Base-by-base conservation (phyloP, 306 rosid genomes). In the Vigna hirtella region DNA sequence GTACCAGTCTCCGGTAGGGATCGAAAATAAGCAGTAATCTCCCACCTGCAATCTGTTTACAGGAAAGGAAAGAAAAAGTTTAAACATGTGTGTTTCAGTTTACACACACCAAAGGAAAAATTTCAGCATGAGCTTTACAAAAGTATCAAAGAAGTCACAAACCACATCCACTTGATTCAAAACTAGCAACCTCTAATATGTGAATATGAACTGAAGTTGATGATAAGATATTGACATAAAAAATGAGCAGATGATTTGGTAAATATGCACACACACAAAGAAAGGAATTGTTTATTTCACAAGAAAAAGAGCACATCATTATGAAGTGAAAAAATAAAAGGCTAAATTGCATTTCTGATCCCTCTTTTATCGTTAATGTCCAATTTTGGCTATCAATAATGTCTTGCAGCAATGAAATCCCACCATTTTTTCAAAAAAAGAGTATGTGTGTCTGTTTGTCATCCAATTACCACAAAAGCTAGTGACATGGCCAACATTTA, bases 11-110 rank as follows among this genome's bases (percentile, higher is more conserved):
- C 76, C 0, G 97, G 98, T 69, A 93, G 87, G 77, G 93, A 82
- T 59, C 72, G 85, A 66, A 93, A 91, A 79, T 87, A 93, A 13
- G 89, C 91, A 1, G 88, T 88, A 63, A 93, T 90, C 87, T 95
- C 97, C 97, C 99, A 93, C 79, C 88, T 82, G 89, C 88, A 83
- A 77, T 86, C 93, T 89, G 85, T 77, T 58, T 36, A 6, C 9
- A 9, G 45, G 62, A 34, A 61, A 40, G 1, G 53, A 56, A 61
- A 71, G 66, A 24, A 61, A 43, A 49, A 6, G 11, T 59, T 72
- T 51, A 73, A 24, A 58, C 51, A n/a, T 18, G 3, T 22, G 69
- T 52, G 72, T 52, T 49, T 40, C 64, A 16, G 42, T 3, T 22
- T 18, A 8, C 63, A 34, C 24, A 53, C 51, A 42, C 50, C 22